Base-by-base conservation (phyloP, 176 grass and related monocot species). In the Ensete ventricosum region DNA sequence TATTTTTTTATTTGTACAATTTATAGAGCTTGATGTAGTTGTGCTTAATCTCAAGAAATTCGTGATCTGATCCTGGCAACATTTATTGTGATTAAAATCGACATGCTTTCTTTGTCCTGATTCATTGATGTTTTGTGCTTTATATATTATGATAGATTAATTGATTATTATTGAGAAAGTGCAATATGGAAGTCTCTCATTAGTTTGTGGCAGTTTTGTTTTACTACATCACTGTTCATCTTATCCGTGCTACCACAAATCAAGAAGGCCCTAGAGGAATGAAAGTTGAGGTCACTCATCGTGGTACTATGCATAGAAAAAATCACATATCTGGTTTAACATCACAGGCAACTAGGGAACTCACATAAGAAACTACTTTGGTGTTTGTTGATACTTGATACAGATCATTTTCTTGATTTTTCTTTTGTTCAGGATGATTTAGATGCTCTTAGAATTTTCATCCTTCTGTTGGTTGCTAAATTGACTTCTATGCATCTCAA, bases 211-310 rank as follows among this genome's bases (percentile, higher is more conserved):
- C 57, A 60, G 6, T 43, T 43, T 60, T 67, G 64, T 67, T 29
- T 29, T 34, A 12, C 4, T 67, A 67, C 29, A 48, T 3, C 14
- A 24, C 14, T 12, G 9, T 67, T 34, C 12, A 14, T 67, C 64
- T 67, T 34, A 16, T 67, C 9, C 16, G 23, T 67, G 23, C 1
- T 29, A 77, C 55, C 71, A 63, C 81, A 97, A 90, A 90, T 97
- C 76, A 97, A 93, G 79, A 97, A 97, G 74, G 89, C 90, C 68
- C 76, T 97, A 88, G 85, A 78, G 90, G 90, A 64, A 85, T 97
- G 14, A 92, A 89, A 55, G 93, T 97, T 52, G 93, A 93, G 83
- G 93, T 97, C 63, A 97, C 93, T 75, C 93, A 97, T 62, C 93
- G 90, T 85, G 87, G 93, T n/a, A 97, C 90, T 74, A 97, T 93